phyloP scores from a whole-genome alignment of 2,329 filamentous ascomycete genomes.

The Geosmithia morbida region DNA sequence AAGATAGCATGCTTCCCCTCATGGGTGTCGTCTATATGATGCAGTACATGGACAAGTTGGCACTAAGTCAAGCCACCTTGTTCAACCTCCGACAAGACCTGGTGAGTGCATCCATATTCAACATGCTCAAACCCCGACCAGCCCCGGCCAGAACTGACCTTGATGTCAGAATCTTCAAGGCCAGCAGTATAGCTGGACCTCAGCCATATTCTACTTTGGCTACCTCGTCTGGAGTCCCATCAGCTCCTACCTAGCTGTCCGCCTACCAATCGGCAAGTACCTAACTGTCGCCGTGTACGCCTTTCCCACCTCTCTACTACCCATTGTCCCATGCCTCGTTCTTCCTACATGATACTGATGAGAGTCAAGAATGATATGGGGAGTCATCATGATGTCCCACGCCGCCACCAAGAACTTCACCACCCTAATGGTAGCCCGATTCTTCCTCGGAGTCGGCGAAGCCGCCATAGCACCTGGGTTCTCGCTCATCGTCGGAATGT shows the following conservation, averaged over 20 bases:
- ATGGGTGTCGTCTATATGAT: not conserved
- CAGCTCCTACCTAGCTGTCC: not conserved
- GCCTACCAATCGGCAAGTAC: not conserved
- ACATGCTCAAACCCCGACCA: not conserved
- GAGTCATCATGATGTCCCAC: constrained; percentile 25
- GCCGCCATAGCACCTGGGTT: constrained; percentile 15
- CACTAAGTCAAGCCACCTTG: not conserved
- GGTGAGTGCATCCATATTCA: not conserved
- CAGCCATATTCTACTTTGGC: constrained; percentile 35
- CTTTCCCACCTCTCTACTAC: not conserved
- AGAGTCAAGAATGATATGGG: constrained; percentile 12
- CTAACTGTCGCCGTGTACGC: not conserved
- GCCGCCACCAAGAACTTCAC: constrained; percentile 17
- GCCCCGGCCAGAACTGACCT: not conserved
- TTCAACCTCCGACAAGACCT: not conserved
- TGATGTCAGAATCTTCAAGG: constrained; percentile 19
- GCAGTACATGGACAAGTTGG: constrained; percentile 1
- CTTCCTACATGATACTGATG: not conserved
- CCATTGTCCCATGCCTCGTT: too few species aligned
- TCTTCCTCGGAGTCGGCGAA: constrained; percentile 17
- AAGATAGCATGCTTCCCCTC: not conserved
- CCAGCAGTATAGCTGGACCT: constrained; percentile 35
- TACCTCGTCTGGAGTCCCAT: constrained; percentile 18
- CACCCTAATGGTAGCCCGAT: constrained; percentile 14
- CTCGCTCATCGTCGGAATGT: constrained; percentile 15